Conservation (phyloP, 202 grass and related monocot genomes). For the Miscanthus sacchariflorus region DNA sequence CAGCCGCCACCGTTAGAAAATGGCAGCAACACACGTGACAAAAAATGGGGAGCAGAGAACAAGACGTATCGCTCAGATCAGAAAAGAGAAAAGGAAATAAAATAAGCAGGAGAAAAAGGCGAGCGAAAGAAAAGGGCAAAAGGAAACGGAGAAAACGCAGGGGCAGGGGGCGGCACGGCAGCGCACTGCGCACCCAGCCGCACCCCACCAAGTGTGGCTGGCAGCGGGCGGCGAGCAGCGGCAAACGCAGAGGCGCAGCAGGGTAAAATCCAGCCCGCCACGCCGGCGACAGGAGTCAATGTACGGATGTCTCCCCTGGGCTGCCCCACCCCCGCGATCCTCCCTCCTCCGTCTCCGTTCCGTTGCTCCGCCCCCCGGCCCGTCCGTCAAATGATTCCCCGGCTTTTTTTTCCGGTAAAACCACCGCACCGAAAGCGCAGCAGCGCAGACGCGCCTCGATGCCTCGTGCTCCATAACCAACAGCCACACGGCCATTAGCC, state of each 20-base stretch:
- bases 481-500: background rate
- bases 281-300: conserved; percentile 72
- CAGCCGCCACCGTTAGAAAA: background rate
- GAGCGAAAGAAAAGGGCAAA: too few species aligned
- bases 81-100: background rate
- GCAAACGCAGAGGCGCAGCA: background rate
- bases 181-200: background rate
- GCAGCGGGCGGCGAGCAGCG: conserved; percentile 19
- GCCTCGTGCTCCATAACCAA: conserved; percentile 55
- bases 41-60: background rate
- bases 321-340: background rate
- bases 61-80: background rate
- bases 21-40: background rate
- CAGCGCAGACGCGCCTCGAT: conserved; percentile 40
- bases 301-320: conserved; percentile 68
- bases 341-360: background rate
- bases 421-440: conserved; percentile 52
- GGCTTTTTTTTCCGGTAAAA: conserved; percentile 48
- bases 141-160: background rate
- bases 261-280: conserved; percentile 56
- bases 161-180: background rate
- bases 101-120: background rate
- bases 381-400: conserved; percentile 42
- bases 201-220: background rate
- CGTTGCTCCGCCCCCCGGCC: background rate